Conservation (phyloP, 257 asterid species). For the Echium plantagineum region DNA sequence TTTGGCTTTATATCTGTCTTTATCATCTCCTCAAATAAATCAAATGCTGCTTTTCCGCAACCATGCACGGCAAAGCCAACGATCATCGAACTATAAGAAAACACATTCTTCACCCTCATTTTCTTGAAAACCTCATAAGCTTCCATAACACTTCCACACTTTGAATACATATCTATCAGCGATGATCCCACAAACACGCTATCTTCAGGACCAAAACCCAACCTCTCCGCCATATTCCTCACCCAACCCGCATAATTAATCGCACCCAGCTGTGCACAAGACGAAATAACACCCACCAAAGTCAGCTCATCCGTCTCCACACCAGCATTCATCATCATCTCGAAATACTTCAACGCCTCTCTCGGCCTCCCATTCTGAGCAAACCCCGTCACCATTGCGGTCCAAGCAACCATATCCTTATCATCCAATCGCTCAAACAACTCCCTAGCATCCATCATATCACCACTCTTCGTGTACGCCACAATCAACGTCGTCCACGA, state of each 20-base stretch:
- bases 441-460: constrained; percentile 39
- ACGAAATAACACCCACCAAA: constrained; percentile 52
- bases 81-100: constrained; percentile 67
- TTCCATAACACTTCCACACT: constrained; percentile 65
- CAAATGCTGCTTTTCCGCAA: constrained; percentile 39
- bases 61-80: constrained; percentile 69
- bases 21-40: constrained; percentile 59
- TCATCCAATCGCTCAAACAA: constrained; percentile 41
- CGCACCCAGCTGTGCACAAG: constrained; percentile 70
- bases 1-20: constrained; percentile 49
- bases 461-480: constrained; percentile 50
- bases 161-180: constrained; percentile 74
- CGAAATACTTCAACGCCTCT: constrained; percentile 56
- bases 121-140: constrained; percentile 36
- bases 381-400: constrained; percentile 73
- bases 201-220: constrained; percentile 33
- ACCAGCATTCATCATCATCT: constrained; percentile 51
- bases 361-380: constrained; percentile 57
- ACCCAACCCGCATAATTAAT: constrained; percentile 51
- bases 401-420: constrained; percentile 83
- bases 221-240: constrained; percentile 35
- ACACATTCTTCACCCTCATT: constrained; percentile 42
- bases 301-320: constrained; percentile 59
- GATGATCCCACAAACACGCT: constrained; percentile 62
- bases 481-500: constrained; percentile 61